Conservation (phyloP, 768 basidiomycete species). For the Leccinum ochraceum region DNA sequence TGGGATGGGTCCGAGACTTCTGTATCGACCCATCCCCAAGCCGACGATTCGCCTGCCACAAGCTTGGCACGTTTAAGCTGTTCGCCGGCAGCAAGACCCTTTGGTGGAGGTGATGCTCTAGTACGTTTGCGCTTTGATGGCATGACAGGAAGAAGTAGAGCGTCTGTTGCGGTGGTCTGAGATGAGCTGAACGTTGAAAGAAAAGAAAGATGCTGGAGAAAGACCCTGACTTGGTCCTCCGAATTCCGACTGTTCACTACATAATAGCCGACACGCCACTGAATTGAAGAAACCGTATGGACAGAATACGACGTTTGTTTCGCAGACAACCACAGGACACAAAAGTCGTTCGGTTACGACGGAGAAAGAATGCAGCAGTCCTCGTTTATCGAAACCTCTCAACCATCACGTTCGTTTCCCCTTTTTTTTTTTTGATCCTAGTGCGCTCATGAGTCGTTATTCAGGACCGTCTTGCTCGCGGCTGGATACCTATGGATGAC, state of each 20-base stretch:
- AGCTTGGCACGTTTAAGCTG: conserved; percentile 58
- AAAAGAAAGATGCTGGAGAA: conserved; percentile 12
- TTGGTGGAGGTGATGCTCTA: conserved; percentile 44
- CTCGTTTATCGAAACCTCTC: conserved; percentile 36
- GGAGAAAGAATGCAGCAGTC: conserved; percentile 41
- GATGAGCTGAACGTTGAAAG: conserved; percentile 8
- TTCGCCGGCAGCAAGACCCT: conserved; percentile 63
- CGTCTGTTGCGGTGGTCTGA: background rate
- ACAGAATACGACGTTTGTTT: conserved; percentile 24
- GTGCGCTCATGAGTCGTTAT: background rate
- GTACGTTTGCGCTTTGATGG: conserved; percentile 55
- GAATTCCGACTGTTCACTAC: conserved; percentile 25
- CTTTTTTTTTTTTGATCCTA: background rate
- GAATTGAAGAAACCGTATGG: conserved; percentile 15
- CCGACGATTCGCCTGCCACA: conserved; percentile 43
- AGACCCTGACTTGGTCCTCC: conserved; percentile 22
- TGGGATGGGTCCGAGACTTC: conserved; percentile 54
- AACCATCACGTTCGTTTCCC: conserved; percentile 30
- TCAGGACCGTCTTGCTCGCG: conserved; percentile 57
- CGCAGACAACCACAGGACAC: conserved; percentile 26
- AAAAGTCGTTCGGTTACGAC: conserved; percentile 44
- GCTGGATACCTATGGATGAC: conserved; percentile 83
- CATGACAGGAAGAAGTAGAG: conserved; percentile 38
- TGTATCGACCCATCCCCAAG: conserved; percentile 84
- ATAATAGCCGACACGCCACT: background rate